Conservation (phyloP, 2,329 filamentous ascomycete species). For the Pezicula rhizophila region DNA sequence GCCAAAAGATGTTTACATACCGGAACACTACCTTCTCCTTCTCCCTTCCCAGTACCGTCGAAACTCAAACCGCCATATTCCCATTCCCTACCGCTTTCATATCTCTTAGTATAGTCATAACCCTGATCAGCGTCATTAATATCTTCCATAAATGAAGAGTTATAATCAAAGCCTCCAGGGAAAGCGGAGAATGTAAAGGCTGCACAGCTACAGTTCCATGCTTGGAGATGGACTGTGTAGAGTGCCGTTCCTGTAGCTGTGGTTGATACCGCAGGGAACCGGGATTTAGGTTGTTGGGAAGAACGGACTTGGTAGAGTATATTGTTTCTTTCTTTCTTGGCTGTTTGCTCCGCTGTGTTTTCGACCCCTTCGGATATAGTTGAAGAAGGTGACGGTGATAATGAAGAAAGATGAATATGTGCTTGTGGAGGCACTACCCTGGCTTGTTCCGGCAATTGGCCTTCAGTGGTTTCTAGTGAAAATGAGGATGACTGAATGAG, state of each 20-base stretch:
- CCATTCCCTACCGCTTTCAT: slow-evolving; percentile 10
- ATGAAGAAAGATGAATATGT: slow-evolving; percentile 4
- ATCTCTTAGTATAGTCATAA: slow-evolving; percentile 5
- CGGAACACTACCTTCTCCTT: slow-evolving; percentile 33
- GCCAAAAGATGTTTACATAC: slow-evolving; percentile 89
- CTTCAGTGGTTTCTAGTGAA: background rate
- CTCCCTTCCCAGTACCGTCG: slow-evolving; percentile 8
- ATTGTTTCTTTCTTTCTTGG: background rate
- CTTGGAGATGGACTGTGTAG: slow-evolving; percentile 67
- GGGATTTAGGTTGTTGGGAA: slow-evolving; percentile 25
- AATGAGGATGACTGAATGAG: slow-evolving; percentile 29
- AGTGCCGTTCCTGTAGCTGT: slow-evolving; percentile 21
- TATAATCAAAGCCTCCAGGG: slow-evolving; percentile 24
- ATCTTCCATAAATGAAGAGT: slow-evolving; percentile 4
- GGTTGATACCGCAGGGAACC: slow-evolving; percentile 27
- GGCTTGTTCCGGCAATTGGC: background rate
- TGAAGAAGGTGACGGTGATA: background rate
- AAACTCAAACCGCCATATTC: slow-evolving; percentile 43
- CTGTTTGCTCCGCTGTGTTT: background rate
- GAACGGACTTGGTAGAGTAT: slow-evolving; percentile 18
- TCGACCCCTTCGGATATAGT: too few species aligned
- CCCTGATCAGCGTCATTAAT: background rate
- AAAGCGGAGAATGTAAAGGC: slow-evolving; percentile 74
- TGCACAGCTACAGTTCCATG: slow-evolving; percentile 89
- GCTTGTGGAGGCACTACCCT: slow-evolving; percentile 10